Evolutionary conservation across 352 stramenopile genomes (phyloP).

Genomic region (Globisporangium takayamanum): DNA sequence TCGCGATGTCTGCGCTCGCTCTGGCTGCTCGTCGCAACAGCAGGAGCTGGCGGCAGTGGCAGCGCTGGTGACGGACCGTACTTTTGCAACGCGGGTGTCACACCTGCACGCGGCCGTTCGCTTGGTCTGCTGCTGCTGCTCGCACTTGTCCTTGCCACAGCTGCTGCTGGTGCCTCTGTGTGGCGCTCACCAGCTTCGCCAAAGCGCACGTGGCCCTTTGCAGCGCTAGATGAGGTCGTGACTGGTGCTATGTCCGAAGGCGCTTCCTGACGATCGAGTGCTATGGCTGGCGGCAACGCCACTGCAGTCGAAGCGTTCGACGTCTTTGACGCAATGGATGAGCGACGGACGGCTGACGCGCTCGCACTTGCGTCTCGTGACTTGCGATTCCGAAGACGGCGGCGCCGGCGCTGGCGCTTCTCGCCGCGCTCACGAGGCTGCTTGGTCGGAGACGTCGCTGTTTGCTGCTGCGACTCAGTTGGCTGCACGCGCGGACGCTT

Average conservation of each 20-base stretch:
- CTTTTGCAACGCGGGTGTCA: constrained; percentile 36
- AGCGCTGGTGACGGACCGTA: constrained; percentile 36
- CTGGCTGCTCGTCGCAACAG: background rate
- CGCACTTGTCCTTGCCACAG: too few species aligned
- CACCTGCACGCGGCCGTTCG: background rate
- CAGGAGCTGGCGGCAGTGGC: background rate
- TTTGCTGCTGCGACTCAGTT: background rate
- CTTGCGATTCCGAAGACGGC: constrained; percentile 8
- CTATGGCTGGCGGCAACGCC: background rate
- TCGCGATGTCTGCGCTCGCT: background rate
- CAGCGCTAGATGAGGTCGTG: constrained; percentile 8
- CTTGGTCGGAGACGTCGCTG: constrained; percentile 3
- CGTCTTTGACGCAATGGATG: background rate
- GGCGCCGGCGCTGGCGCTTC: constrained; percentile 13
- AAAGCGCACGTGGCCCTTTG: constrained; percentile 36
- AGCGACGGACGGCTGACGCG: too few species aligned
- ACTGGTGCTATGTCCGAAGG: background rate
- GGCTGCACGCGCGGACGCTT: background rate
- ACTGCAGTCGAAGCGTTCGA: background rate
- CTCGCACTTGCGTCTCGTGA: constrained; percentile 1
- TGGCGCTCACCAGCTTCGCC: constrained; percentile 22
- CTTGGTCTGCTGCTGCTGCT: too few species aligned
- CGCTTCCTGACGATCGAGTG: background rate
- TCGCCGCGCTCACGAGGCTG: too few species aligned
- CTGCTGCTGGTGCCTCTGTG: background rate